phyloP scores from a whole-genome alignment of 2,329 filamentous ascomycete species.

The Colletotrichum orchidophilum region DNA sequence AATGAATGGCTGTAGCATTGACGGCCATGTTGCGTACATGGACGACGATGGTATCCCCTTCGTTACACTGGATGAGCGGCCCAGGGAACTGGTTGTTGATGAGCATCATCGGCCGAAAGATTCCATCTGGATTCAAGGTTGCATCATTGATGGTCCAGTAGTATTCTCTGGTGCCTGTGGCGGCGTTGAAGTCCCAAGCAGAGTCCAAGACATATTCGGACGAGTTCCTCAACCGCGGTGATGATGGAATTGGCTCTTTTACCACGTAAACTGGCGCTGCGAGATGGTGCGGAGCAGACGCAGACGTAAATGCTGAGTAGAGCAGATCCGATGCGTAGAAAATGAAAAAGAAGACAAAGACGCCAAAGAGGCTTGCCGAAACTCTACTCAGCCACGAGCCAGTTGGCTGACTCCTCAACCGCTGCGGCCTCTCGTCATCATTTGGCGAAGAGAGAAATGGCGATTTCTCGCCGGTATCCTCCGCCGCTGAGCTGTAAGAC shows the following conservation, averaged over 20 bases:
- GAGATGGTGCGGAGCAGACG: not conserved
- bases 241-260: not conserved
- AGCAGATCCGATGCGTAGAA: constrained; percentile 3
- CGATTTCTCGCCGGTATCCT: constrained; percentile 18
- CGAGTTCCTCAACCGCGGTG: constrained; percentile 42
- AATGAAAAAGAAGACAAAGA: not conserved
- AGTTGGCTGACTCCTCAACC: not conserved
- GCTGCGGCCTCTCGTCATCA: not conserved
- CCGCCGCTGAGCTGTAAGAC: not conserved
- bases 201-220: constrained; percentile 66
- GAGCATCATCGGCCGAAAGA: constrained; percentile 68
- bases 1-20: constrained; percentile 77
- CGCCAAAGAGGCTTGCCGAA: not conserved
- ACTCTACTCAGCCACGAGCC: not conserved
- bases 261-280: not conserved
- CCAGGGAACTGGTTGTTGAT: constrained; percentile 82
- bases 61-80: constrained; percentile 76
- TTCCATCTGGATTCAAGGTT: constrained; percentile 68
- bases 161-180: constrained; percentile 63
- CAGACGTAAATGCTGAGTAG: too few species aligned
- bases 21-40: constrained; percentile 73
- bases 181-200: constrained; percentile 63
- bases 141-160: constrained; percentile 69
- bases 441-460: constrained; percentile 5
- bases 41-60: constrained; percentile 76